Conservation (phyloP, 306 rosid genomes). For the Hippophae rhamnoides region DNA sequence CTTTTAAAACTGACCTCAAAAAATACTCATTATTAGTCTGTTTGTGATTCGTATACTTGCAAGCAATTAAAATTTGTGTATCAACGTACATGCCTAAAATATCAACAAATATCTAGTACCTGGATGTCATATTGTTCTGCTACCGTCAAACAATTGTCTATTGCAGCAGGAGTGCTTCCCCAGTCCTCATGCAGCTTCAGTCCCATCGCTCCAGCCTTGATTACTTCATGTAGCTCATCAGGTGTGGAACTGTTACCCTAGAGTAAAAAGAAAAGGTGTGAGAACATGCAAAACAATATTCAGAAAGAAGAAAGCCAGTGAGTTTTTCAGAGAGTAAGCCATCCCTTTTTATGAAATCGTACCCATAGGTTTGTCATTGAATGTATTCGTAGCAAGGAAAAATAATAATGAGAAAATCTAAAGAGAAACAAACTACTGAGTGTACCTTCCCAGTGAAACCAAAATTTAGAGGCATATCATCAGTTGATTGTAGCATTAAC, state of each 20-base stretch:
- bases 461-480: conserved; percentile 73
- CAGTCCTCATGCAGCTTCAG: conserved; percentile 96
- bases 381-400: background rate
- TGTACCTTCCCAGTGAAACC: conserved; percentile 89
- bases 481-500: conserved; percentile 86
- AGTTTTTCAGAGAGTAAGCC: too few relatives aligned
- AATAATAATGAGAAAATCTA: background rate
- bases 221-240: conserved; percentile 55
- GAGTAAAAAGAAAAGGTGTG: conserved; percentile 9
- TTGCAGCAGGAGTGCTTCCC: conserved; percentile 92
- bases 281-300: background rate
- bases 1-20: too few relatives aligned
- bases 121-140: conserved; percentile 74
- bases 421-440: conserved; percentile 2
- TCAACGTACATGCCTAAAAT: background rate
- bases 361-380: background rate
- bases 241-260: conserved; percentile 80
- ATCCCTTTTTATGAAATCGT: background rate
- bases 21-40: too few relatives aligned
- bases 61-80: too few relatives aligned
- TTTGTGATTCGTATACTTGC: too few relatives aligned
- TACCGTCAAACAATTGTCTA: conserved; percentile 62
- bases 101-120: conserved; percentile 28
- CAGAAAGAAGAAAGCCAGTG: background rate
- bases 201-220: conserved; percentile 94